phyloP scores from a whole-genome alignment of 2,329 filamentous ascomycete species.

The Arthrinium puccinioides region DNA sequence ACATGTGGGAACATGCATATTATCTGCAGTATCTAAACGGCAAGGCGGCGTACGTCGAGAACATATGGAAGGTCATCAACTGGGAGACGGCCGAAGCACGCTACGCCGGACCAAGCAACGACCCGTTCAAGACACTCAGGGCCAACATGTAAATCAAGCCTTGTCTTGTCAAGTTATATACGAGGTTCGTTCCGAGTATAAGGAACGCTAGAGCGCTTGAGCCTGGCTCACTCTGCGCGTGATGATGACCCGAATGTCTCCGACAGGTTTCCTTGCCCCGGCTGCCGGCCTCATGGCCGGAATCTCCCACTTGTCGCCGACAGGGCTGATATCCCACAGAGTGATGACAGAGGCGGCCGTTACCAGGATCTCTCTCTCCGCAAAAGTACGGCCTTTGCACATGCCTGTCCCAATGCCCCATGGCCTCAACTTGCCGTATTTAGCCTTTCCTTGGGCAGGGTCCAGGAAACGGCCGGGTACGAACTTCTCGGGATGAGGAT shows the following conservation, averaged over 20 bases:
- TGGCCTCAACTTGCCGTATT: conserved; percentile 9
- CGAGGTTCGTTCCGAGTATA: too few relatives aligned
- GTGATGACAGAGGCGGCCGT: conserved; percentile 7
- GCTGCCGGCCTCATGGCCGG: conserved; percentile 8
- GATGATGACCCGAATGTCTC: conserved; percentile 10
- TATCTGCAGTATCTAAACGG: conserved; percentile 78
- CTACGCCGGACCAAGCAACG: conserved; percentile 31
- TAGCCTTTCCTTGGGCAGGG: conserved; percentile 4
- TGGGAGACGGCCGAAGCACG: conserved; percentile 65
- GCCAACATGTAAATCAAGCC: conserved; percentile 21
- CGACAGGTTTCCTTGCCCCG: conserved; percentile 12
- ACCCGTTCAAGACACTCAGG: conserved; percentile 21
- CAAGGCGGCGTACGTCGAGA: conserved; percentile 67
- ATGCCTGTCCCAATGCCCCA: conserved; percentile 8
- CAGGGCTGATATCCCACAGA: conserved; percentile 10
- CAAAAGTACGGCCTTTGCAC: conserved; percentile 11
- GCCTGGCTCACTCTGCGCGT: too few relatives aligned
- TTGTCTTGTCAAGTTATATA: too few relatives aligned
- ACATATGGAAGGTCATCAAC: conserved; percentile 73
- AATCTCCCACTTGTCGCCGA: conserved; percentile 6
- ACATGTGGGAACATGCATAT: conserved; percentile 94
- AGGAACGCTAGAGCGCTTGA: background rate
- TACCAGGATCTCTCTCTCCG: conserved; percentile 11
- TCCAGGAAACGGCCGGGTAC: conserved; percentile 19
- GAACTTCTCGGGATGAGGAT: conserved; percentile 17